Base-by-base conservation (phyloP, 2,329 filamentous ascomycete species). In the Geosmithia morbida region DNA sequence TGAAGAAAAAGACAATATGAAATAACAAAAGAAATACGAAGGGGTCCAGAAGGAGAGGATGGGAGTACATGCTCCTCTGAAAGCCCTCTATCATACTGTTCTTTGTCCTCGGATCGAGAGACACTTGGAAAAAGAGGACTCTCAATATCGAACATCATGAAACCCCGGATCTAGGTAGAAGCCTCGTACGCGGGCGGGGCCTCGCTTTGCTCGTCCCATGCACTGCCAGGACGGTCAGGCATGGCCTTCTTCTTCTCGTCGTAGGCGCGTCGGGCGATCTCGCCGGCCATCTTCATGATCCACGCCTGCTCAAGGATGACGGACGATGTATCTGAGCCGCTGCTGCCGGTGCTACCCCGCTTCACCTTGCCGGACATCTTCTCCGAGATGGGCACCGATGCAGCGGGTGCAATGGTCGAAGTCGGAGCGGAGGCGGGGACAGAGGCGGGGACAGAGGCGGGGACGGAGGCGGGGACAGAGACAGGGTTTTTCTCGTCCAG, bases 221-320 rank as follows among this genome's bases (percentile, higher is more conserved):
- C 20, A 37, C 45, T 37, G 20, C 16, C 19, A 19, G 13, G 17
- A 20, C 40, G 6, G 26, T 7, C 26, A 29, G 19, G 40, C n/a
- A 42, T 69, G 37, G 71, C 68, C 47, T 72, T 69, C 65, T 72
- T 69, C 65, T 95, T 92, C 66, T 95, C 86, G 55, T 95, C 86
- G 54, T 90, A 86, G 53, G 94, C 87, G 48, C 87, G 83, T 46
- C 81, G 73, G 37, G 88, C 87, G 56, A 97, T 90, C 63, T 97
- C 92, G 52, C 82, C 83, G 5, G 90, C 89, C 78, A 98, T 92
- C 69, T 95, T 92, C 68, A 83, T 80, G 66, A 92, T 84, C 85
- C 86, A 92, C 2, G 85, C 86, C 61, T 87, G 83, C 60, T 88
- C 84, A 22, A 87, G 68, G 45, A 87, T 85, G 26, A 74, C 70